Conservation (phyloP, 2,329 filamentous ascomycete genomes). For the Colletotrichum cordylinicola region DNA sequence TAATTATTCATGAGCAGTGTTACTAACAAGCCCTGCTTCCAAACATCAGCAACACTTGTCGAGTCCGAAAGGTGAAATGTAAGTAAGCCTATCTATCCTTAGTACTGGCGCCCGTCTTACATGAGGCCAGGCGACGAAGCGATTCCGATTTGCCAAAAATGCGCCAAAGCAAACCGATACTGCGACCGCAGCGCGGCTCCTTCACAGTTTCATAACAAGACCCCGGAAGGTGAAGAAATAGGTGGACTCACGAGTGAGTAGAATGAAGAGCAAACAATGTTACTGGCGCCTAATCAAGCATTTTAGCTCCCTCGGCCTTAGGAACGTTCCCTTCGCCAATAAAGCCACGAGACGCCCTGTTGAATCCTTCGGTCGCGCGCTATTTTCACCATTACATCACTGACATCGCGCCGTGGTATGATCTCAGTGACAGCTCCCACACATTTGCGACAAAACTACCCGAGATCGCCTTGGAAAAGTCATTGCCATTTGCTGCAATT, state of each 20-base stretch:
- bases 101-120: neutral
- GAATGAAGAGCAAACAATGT: neutral
- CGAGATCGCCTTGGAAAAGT: slow-evolving; percentile 38
- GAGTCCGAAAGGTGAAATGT: slow-evolving; percentile 42
- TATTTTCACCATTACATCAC: slow-evolving; percentile 46
- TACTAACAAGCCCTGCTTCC: neutral
- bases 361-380: slow-evolving; percentile 33
- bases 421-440: slow-evolving; percentile 44
- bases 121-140: slow-evolving; percentile 34
- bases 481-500: slow-evolving; percentile 48
- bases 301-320: neutral
- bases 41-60: slow-evolving; percentile 38
- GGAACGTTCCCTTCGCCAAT: neutral
- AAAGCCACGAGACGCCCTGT: slow-evolving; percentile 33
- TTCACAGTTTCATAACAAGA: neutral
- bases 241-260: neutral
- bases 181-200: slow-evolving; percentile 36
- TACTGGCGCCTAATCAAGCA: neutral
- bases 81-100: slow-evolving; percentile 3
- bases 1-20: too few species aligned
- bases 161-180: slow-evolving; percentile 34
- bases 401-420: slow-evolving; percentile 50
- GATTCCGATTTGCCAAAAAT: slow-evolving; percentile 37
- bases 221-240: neutral
- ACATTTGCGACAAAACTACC: slow-evolving; percentile 43